phyloP scores from a whole-genome alignment of 2,329 filamentous ascomycete species.

The Blastomyces parvus region DNA sequence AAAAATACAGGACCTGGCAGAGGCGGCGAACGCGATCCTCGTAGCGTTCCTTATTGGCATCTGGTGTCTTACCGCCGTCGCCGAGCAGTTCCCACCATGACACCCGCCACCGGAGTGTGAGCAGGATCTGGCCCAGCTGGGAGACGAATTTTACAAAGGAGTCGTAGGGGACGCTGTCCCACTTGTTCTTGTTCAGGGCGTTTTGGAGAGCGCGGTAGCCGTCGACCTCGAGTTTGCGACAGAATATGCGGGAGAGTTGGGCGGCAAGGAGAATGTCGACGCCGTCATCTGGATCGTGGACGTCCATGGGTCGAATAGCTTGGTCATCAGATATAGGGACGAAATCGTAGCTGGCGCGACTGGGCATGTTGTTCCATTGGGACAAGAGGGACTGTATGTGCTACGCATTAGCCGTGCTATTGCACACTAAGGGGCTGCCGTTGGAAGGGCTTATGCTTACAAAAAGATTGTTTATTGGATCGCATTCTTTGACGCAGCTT shows the following conservation, averaged over 20 bases:
- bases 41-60: conserved; percentile 28
- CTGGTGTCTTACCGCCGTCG: conserved; percentile 31
- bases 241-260: conserved; percentile 38
- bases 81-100: conserved; percentile 39
- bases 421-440: background rate
- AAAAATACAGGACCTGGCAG: conserved; percentile 39
- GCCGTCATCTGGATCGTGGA: conserved; percentile 28
- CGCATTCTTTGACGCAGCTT: conserved; percentile 32
- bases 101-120: conserved; percentile 37
- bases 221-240: conserved; percentile 40
- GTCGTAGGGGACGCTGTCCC: conserved; percentile 37
- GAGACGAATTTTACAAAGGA: conserved; percentile 32
- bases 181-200: conserved; percentile 38
- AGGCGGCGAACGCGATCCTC: conserved; percentile 33
- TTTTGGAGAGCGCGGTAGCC: conserved; percentile 37
- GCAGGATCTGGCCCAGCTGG: conserved; percentile 34
- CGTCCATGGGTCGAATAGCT: conserved; percentile 33
- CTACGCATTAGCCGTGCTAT: conserved; percentile 4
- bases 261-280: conserved; percentile 36
- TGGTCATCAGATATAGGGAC: conserved; percentile 23
- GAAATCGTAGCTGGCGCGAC: conserved; percentile 37
- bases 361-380: conserved; percentile 40
- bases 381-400: conserved; percentile 31
- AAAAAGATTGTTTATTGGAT: conserved; percentile 33
- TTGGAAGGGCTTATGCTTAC: conserved; percentile 22